Conservation (phyloP, 495 filamentous ascomycete genomes). For the Podospora tetraspora region DNA sequence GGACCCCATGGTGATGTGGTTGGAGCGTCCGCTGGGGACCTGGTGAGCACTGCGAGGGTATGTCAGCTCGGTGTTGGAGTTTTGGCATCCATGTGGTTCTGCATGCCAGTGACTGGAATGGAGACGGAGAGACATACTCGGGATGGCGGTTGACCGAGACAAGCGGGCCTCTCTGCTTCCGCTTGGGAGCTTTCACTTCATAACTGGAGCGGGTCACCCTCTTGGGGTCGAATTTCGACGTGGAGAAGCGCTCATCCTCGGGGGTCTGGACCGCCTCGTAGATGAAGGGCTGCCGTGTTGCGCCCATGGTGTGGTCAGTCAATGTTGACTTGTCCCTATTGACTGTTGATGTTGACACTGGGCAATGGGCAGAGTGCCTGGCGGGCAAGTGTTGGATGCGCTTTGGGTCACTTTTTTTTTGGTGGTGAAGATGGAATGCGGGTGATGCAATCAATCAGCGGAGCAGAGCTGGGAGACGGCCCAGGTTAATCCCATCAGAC, state of each 20-base stretch:
- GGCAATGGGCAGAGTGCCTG: background rate
- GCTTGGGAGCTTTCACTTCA: constrained; percentile 54
- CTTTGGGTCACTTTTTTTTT: background rate
- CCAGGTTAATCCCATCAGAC: background rate
- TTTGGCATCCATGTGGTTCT: background rate
- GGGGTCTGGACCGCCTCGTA: constrained; percentile 53
- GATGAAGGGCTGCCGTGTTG: constrained; percentile 64
- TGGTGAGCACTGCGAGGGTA: constrained; percentile 29
- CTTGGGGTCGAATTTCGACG: constrained; percentile 72
- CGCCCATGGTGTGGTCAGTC: constrained; percentile 45
- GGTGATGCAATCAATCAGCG: background rate
- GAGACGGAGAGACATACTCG: constrained; percentile 51
- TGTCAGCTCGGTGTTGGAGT: constrained; percentile 10
- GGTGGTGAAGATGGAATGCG: background rate
- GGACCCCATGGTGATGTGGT: constrained; percentile 58
- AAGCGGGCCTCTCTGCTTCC: constrained; percentile 67
- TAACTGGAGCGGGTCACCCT: constrained; percentile 70
- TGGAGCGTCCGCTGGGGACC: constrained; percentile 19
- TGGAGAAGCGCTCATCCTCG: constrained; percentile 41
- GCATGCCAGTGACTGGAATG: background rate
- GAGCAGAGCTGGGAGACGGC: background rate
- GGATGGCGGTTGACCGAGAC: constrained; percentile 76
- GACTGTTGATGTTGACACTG: background rate
- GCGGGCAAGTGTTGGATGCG: background rate
- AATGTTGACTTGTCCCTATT: background rate